Evolutionary conservation across 2,329 filamentous ascomycete species (phyloP), one percentile per base, ranked within the genome.

Genomic region (Fusarium caatingaense): DNA sequence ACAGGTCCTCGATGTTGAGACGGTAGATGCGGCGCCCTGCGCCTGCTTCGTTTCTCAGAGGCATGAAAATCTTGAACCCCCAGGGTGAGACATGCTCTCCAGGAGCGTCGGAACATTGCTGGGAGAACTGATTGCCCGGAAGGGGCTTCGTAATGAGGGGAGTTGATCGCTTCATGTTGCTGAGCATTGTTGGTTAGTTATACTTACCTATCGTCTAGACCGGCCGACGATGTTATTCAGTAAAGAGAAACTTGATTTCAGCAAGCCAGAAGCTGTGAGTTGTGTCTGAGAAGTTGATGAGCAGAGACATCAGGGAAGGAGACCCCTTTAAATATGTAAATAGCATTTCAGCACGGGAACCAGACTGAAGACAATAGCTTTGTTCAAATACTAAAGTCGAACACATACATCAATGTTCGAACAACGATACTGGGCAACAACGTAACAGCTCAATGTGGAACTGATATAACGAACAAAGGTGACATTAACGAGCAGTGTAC

Each of bases 11-110:
- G 44, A 70, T 71, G 15, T 51, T 27, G 41, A 71, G 32, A 4
- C 56, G n/a, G 37, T 56, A 54, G 23, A 59, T 12, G 12, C n/a
- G 50, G 27, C 32, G 25, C n/a, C 40, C 50, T 45, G 50, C 20
- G n/a, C 23, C 45, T 12, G 13, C 25, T 4, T 32, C 49, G 13
- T 37, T 21, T 32, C 40, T 32, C 13, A 69, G n/a, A 21, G 65
- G 63, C 44, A 63, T 47, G 20, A 45, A 37, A n/a, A 71, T 27
- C 20, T 53, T 65, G 25, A 71, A 45, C 13, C 21, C 45, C 16
- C 27, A 40, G 27, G 18, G 8, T 8, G 34, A 16, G 7, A 8
- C 15, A 5, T 37, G 34, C 18, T 11, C 18, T 16, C 10, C 34
- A 27, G 20, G 25, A 8, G 5, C 23, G 18, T 25, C 41, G 10